Base-by-base conservation (phyloP, 768 basidiomycete genomes). In the Mycena latifolia region DNA sequence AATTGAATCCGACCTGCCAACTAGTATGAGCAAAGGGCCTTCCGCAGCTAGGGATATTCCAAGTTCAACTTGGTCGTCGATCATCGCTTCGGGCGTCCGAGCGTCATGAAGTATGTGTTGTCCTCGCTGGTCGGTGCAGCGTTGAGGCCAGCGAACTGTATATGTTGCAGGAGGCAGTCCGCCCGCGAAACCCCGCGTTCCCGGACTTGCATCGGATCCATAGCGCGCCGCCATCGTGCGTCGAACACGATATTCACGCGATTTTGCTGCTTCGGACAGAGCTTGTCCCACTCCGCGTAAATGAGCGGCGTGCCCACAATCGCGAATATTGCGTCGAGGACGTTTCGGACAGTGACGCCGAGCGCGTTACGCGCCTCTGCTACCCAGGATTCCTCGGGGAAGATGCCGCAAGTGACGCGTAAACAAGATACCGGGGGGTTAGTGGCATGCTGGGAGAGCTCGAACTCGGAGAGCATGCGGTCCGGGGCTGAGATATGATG, bases 321-420 rank as follows among this genome's bases (percentile, higher is more conserved):
- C n/a, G 66, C 52, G 72, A 83, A 77, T 48, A 89, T 84, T n/a
- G 82, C 80, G 2, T 77, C 61, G 5, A 89, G 74, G 24, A 89
- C 78, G 50, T 89, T 85, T n/a, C 73, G 73, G 59, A 89, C 71
- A 2, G 87, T 89, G 46, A 89, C 82, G 12, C 84, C 85, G 0
- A 71, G 70, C 9, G 78, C 75, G 69, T 84, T 85, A 20, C 73
- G 69, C 11, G 77, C 79, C 12, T 77, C 66, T 29, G 85, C 81
- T 6, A 74, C 73, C 84, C 86, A 87, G 12, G 61, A 54, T 4
- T 77, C 65, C 51, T 75, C 78, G 14, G 79, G 80, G 25, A 85
- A 78, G 62, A 88, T 71, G 29, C 82, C 86, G 63, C 86, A 88
- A 12, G 76, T 72, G 60, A 89, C 65, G 41, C 71, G 74, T 27